Conservation (phyloP, 371 early-diverging fungal species). For the Phascolomyces articulosus region DNA sequence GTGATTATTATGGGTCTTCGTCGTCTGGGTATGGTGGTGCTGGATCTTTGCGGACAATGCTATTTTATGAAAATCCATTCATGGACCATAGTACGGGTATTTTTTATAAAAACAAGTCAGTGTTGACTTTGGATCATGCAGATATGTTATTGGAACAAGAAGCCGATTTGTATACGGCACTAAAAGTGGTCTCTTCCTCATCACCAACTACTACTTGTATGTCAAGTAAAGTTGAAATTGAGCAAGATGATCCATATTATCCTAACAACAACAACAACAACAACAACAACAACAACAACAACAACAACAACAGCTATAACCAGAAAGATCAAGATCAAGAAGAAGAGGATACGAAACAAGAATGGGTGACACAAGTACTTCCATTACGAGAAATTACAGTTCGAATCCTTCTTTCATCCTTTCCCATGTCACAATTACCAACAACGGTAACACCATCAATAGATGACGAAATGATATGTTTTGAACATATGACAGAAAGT, state of each 20-base stretch:
- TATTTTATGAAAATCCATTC: conserved; percentile 31
- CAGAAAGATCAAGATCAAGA: too few relatives aligned
- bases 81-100: conserved; percentile 34
- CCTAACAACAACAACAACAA: too few relatives aligned
- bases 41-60: conserved; percentile 32
- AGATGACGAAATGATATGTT: background rate
- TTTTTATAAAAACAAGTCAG: conserved; percentile 13
- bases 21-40: conserved; percentile 3
- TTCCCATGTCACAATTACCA: background rate
- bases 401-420: background rate
- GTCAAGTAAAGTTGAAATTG: background rate
- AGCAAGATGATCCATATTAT: background rate
- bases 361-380: background rate
- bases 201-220: background rate
- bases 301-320: too few relatives aligned
- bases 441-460: background rate
- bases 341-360: too few relatives aligned
- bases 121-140: background rate
- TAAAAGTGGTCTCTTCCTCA: background rate
- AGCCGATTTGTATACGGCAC: background rate
- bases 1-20: too few relatives aligned
- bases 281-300: too few relatives aligned
- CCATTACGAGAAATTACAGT: conserved; percentile 10
- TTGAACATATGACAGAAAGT: conserved; percentile 1
- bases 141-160: background rate